These are phyloP conservation scores for Trichoderma virens DNA, from an alignment of 495 filamentous ascomycete genomes.

Conservation along the genomic window DNA sequence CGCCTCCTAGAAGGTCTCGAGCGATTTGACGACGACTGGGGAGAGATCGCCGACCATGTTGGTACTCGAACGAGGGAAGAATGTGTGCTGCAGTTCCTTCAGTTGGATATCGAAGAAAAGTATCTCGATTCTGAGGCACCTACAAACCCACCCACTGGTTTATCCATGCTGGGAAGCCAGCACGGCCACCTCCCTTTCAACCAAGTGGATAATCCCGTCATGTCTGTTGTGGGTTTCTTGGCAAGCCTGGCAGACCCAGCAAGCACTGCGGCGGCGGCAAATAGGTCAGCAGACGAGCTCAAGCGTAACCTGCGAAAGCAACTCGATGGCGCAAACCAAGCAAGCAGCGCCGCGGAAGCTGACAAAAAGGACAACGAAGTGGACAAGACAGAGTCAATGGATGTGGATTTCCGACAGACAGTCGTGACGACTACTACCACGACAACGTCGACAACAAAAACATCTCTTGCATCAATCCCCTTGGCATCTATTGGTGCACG, in stretches of 20 bases:
- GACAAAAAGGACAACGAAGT: conserved; percentile 32
- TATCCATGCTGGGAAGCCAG: conserved; percentile 54
- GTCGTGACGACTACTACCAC: conserved; percentile 34
- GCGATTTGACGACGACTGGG: conserved; percentile 91
- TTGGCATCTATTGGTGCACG: conserved; percentile 80
- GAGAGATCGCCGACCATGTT: conserved; percentile 82
- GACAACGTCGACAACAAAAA: conserved; percentile 41
- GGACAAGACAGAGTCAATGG: conserved; percentile 54
- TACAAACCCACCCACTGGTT: conserved; percentile 46
- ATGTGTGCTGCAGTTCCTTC: conserved; percentile 91
- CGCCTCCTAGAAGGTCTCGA: conserved; percentile 84
- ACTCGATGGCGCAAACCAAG: conserved; percentile 57
- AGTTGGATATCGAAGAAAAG: conserved; percentile 83
- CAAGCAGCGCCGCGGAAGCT: conserved; percentile 20
- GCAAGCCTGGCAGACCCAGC: conserved; percentile 80
- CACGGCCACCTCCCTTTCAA: conserved; percentile 75
- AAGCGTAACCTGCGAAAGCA: conserved; percentile 63
- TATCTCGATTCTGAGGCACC: conserved; percentile 72
- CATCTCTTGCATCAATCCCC: conserved; percentile 66
- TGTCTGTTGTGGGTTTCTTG: conserved; percentile 90
- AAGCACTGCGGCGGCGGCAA: conserved; percentile 81
- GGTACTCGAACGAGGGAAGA: conserved; percentile 88
- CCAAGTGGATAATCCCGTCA: conserved; percentile 86
- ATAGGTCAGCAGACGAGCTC: conserved; percentile 76
- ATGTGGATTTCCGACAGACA: conserved; percentile 41